phyloP scores from a whole-genome alignment of 2,329 filamentous ascomycete genomes.

The Fusarium multiceps region DNA sequence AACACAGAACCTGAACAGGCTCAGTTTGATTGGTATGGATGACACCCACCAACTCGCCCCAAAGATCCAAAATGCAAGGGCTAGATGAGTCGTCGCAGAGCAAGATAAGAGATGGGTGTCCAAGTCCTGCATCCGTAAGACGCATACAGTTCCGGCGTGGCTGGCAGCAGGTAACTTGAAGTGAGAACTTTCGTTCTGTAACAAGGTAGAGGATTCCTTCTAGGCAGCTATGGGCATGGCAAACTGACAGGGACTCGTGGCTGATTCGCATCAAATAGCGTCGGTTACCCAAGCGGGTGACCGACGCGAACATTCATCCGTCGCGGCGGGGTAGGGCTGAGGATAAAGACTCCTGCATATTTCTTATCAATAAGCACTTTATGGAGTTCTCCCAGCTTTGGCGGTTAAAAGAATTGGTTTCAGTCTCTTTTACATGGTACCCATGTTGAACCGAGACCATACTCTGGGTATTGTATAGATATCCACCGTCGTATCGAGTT shows the following conservation, averaged over 20 bases:
- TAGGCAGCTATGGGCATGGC: constrained; percentile 9
- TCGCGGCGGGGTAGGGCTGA: constrained; percentile 2
- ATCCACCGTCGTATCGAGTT: constrained; percentile 6
- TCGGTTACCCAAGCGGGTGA: constrained; percentile 19
- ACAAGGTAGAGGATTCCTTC: constrained; percentile 3
- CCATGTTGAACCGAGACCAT: not conserved
- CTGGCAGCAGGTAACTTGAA: constrained; percentile 33
- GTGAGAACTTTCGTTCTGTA: constrained; percentile 10
- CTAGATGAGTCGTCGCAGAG: constrained; percentile 12
- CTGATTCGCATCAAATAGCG: constrained; percentile 8
- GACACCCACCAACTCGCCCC: constrained; percentile 2
- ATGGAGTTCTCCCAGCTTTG: not conserved
- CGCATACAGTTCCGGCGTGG: constrained; percentile 14
- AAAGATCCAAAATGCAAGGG: constrained; percentile 23
- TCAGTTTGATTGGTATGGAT: constrained; percentile 12
- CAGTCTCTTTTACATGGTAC: not conserved
- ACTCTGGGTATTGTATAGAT: constrained; percentile 8
- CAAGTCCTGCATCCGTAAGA: constrained; percentile 4
- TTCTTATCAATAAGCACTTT: not conserved
- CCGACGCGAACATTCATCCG: constrained; percentile 12
- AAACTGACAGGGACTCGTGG: constrained; percentile 16
- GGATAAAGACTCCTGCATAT: not conserved
- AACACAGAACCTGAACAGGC: not conserved
- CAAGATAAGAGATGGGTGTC: constrained; percentile 20
- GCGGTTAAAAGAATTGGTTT: not conserved